phyloP scores from a whole-genome alignment of 2,329 filamentous ascomycete species.

The Phialocephala subalpina region DNA sequence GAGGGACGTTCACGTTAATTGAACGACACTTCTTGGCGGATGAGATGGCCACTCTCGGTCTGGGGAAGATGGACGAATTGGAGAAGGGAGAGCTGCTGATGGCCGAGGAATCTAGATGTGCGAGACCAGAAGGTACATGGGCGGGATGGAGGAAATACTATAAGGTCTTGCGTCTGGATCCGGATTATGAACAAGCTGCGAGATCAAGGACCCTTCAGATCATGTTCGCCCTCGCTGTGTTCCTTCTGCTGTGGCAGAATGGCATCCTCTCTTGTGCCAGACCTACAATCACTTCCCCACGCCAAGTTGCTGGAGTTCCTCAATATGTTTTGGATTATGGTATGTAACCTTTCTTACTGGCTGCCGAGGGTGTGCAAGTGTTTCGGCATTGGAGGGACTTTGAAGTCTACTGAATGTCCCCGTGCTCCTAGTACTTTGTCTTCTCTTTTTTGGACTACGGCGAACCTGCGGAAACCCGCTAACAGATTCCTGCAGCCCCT shows the following conservation, averaged over 20 bases:
- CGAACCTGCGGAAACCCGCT: constrained; percentile 1
- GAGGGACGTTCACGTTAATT: neutral
- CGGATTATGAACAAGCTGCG: neutral
- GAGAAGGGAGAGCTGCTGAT: constrained; percentile 30
- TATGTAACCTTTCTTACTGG: constrained; percentile 39
- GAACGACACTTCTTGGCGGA: constrained; percentile 5
- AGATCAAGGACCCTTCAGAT: constrained; percentile 25
- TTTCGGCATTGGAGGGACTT: no score
- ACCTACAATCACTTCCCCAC: constrained; percentile 14
- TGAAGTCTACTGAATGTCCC: no score
- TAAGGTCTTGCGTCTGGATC: constrained; percentile 26
- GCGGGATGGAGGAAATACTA: constrained; percentile 22
- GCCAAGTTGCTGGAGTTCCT: constrained; percentile 45
- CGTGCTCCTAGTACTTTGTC: no score
- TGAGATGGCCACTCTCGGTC: constrained; percentile 22
- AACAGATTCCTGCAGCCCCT: constrained; percentile 50
- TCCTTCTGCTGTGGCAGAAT: constrained; percentile 33
- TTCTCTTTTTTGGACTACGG: no score
- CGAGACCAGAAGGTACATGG: constrained; percentile 2
- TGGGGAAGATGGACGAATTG: constrained; percentile 23
- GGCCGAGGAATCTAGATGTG: constrained; percentile 11
- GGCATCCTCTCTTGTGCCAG: constrained; percentile 18
- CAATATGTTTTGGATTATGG: constrained; percentile 55
- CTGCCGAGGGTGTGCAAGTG: neutral
- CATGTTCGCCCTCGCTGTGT: constrained; percentile 26